Conservation (phyloP, 768 basidiomycete species). For the Gloeopeniophorella convolvens region DNA sequence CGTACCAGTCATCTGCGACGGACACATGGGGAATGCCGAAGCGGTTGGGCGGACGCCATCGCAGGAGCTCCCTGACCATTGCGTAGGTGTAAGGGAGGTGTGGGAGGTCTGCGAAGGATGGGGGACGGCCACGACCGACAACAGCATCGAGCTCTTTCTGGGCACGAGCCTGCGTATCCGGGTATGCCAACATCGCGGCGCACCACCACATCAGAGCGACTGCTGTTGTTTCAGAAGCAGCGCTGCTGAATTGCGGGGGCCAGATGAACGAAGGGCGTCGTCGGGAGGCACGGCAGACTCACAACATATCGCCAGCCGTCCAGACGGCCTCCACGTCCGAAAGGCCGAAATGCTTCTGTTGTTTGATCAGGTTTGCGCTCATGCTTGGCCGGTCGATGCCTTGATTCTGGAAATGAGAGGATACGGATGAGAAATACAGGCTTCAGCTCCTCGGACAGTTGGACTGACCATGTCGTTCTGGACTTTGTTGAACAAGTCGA, state of each 20-base stretch:
- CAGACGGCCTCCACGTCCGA: slow-evolving; percentile 10
- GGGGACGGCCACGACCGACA: slow-evolving; percentile 30
- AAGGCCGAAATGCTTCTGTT: neutral
- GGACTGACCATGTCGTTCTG: too few relatives aligned
- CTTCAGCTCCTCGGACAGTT: neutral
- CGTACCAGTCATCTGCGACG: neutral
- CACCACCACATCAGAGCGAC: slow-evolving; percentile 30
- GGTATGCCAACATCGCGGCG: slow-evolving; percentile 35
- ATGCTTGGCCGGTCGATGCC: neutral
- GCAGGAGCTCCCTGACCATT: slow-evolving; percentile 29
- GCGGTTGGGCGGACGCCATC: slow-evolving; percentile 24
- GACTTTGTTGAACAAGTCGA: neutral
- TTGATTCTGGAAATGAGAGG: neutral
- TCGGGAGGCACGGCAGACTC: neutral
- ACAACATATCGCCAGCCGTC: slow-evolving; percentile 14
- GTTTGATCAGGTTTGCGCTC: neutral
- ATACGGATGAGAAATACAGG: neutral
- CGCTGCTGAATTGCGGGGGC: neutral
- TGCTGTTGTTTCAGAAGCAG: neutral
- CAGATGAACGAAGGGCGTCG: too few relatives aligned
- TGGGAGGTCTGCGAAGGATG: slow-evolving; percentile 27
- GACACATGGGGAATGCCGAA: slow-evolving; percentile 16
- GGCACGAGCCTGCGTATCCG: slow-evolving; percentile 31
- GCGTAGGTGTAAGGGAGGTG: slow-evolving; percentile 33
- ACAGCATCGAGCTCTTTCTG: slow-evolving; percentile 38